A percentile compares a stretch with the other conserved stretches of the same genome.
Evolutionary conservation across 805 yeast genomes (phyloP).

Genomic region (Kregervanrija fluxuum): DNA sequence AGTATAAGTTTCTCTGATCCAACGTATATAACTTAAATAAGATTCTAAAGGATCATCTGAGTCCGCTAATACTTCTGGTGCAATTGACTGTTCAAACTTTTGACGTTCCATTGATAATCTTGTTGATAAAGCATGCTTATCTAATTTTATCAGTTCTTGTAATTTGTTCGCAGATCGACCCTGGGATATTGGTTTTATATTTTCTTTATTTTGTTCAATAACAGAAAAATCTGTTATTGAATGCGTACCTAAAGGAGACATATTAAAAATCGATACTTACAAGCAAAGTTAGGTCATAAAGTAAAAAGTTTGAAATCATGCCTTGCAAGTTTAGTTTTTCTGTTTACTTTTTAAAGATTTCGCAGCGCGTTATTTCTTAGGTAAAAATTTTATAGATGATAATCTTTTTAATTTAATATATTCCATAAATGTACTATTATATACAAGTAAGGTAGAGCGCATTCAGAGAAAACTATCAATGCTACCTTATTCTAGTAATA

Average conservation of each 20-base stretch:
- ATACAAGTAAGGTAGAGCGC: no score
- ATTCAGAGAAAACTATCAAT: no score
- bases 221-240: constrained; percentile 19
- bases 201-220: constrained; percentile 67
- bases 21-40: constrained; percentile 65
- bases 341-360: no score
- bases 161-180: constrained; percentile 66
- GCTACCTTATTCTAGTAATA: no score
- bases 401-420: no score
- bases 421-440: no score
- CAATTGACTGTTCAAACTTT: constrained; percentile 43
- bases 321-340: no score
- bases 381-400: no score
- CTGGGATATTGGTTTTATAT: constrained; percentile 54
- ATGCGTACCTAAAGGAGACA: neutral
- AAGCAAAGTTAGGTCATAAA: no score
- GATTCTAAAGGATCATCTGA: constrained; percentile 80
- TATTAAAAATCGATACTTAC: no score
- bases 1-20: constrained; percentile 60
- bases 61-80: constrained; percentile 38
- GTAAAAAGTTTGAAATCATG: no score
- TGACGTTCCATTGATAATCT: constrained; percentile 29
- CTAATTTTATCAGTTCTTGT: constrained; percentile 33
- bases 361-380: no score
- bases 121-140: constrained; percentile 11